phyloP scores from a whole-genome alignment of 176 grass and related monocot genomes.

The Oryza australiensis region DNA sequence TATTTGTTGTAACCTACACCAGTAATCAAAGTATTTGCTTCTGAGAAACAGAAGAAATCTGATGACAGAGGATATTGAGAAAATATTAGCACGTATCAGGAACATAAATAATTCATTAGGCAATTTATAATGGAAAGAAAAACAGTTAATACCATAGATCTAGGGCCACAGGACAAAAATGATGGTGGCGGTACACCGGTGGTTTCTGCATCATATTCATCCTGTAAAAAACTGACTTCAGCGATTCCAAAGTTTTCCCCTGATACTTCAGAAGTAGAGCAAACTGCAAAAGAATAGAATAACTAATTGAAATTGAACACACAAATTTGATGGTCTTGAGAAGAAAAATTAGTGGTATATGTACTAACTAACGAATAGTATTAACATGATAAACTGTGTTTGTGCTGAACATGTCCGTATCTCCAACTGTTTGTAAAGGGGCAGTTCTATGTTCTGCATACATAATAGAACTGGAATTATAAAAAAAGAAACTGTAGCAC shows the following conservation, averaged over 20 bases:
- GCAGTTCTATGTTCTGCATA: not conserved
- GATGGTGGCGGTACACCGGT: slow-evolving; percentile 48
- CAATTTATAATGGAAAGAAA: slow-evolving; percentile 6
- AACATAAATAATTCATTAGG: slow-evolving; percentile 6
- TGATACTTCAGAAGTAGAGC: slow-evolving; percentile 33
- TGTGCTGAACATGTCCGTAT: not conserved
- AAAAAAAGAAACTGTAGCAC: not conserved
- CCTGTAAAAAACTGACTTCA: slow-evolving; percentile 45
- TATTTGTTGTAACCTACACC: not conserved
- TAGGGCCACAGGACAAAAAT: slow-evolving; percentile 46
- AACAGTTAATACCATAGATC: slow-evolving; percentile 53
- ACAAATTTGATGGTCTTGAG: not conserved
- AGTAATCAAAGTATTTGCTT: not conserved
- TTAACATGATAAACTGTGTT: slow-evolving; percentile 3
- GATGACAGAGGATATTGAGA: not conserved
- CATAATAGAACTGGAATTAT: not conserved
- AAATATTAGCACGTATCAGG: not conserved
- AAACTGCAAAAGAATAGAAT: slow-evolving; percentile 34
- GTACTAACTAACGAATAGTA: not conserved
- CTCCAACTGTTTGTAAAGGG: not conserved
- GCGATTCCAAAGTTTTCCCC: slow-evolving; percentile 37
- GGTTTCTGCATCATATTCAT: slow-evolving; percentile 34
- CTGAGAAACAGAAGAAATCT: not conserved
- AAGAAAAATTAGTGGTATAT: not conserved
- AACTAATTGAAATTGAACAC: slow-evolving; percentile 1